phyloP scores from a whole-genome alignment of 352 stramenopile species.

The Pythium apleroticum region DNA sequence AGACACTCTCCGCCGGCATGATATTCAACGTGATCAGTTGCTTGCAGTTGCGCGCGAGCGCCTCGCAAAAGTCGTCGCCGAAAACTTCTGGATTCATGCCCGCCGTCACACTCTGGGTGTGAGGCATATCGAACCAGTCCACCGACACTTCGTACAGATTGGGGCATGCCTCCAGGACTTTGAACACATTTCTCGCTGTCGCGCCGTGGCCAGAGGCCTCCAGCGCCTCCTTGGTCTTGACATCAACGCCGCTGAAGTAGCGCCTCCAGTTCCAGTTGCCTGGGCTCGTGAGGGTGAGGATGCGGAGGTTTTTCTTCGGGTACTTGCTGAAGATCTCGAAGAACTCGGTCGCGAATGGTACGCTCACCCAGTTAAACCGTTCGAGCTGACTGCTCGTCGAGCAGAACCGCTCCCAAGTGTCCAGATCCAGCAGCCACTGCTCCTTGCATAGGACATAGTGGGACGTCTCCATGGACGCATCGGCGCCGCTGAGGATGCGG shows the following conservation, averaged over 20 bases:
- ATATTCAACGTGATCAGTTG: not conserved
- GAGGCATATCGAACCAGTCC: not conserved
- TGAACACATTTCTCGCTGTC: not conserved
- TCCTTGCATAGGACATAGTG: not conserved
- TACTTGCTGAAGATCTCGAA: slow-evolving; percentile 11
- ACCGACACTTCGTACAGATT: slow-evolving; percentile 6
- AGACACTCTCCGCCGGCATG: not conserved
- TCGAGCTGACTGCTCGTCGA: not conserved
- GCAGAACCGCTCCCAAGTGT: slow-evolving; percentile 9
- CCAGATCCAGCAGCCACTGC: slow-evolving; percentile 6
- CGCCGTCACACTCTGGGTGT: not conserved
- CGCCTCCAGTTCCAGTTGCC: slow-evolving; percentile 16
- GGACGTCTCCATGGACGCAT: not conserved
- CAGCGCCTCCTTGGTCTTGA: not conserved
- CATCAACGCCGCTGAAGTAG: slow-evolving; percentile 5
- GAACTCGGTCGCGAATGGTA: slow-evolving; percentile 13
- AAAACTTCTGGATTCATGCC: slow-evolving; percentile 12
- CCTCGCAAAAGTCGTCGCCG: slow-evolving; percentile 18
- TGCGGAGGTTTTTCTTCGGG: slow-evolving; percentile 6
- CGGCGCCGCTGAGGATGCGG: not conserved
- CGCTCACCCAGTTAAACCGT: slow-evolving; percentile 1
- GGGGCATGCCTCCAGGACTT: slow-evolving; percentile 13
- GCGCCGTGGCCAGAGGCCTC: not conserved
- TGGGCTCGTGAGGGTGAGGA: slow-evolving; percentile 6
- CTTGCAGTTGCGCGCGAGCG: slow-evolving; percentile 6